Evolutionary conservation across 805 yeast species (phyloP), one percentile per base, ranked within the genome.

Genomic region (Cyberlindnera euphorbiae): DNA sequence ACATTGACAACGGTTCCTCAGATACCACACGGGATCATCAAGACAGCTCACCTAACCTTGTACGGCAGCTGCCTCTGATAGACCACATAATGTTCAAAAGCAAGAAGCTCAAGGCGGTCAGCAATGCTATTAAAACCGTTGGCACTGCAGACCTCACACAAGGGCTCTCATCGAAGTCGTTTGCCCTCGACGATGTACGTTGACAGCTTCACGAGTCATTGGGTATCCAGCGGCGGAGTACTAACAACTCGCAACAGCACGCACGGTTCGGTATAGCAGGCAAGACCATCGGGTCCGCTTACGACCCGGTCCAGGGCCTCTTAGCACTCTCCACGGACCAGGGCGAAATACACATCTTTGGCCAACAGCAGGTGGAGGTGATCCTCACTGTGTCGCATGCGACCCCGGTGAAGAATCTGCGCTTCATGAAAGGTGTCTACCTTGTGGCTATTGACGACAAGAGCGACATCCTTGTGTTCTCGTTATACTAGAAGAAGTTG

Each of bases 261-360:
- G 22, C 22, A 8, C 22, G 56, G 42, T 79, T 74, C 49, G 93
- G 93, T 2, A 52, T 82, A 23, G 65, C 71, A 13, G 90, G 94
- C 10, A 71, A 72, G 11, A 73, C 84, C 8, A 63, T 75, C 24
- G 77, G 85, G 0, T 55, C 78, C 26, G 94, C 93, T 0, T 84
- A 71, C 59, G 97, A 93, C 56, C 95, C 95, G 4, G 79, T 85
- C 1, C 98, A 93, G 58, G 77, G 93, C 36, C 67, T 93, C 18
- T 59, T 88, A 49, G 97, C 96, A 0, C 64, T 87, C 0, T 81
- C 88, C 3, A 87, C 96, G 0, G 77, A 71, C 25, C 54, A 62
- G 7, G 85, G 88, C 27, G 76, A 76, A 30, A 67, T 93, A 12
- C 79, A 84, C 45, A 81, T 93, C 5, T 81, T 78, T 53, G 98